phyloP scores from a whole-genome alignment of 257 asterid genomes.

The Capsicum baccatum region DNA sequence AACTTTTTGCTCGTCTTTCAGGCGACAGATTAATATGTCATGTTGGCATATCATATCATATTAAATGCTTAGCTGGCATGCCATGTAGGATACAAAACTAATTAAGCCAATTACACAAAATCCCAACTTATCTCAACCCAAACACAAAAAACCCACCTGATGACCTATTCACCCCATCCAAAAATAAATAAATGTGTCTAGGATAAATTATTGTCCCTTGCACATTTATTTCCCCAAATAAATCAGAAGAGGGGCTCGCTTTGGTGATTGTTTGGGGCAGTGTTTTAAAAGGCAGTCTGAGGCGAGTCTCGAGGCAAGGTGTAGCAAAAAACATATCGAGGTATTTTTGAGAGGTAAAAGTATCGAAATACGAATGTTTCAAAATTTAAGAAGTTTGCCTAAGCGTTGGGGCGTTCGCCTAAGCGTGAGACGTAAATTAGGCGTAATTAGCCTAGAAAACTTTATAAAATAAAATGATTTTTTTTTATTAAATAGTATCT shows the following conservation, averaged over 20 bases:
- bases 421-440: too few relatives aligned
- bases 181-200: background rate
- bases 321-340: too few relatives aligned
- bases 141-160: background rate
- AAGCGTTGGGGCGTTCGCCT: too few relatives aligned
- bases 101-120: background rate
- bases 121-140: background rate
- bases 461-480: too few relatives aligned
- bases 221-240: background rate
- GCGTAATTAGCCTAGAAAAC: too few relatives aligned
- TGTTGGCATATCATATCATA: background rate
- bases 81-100: background rate
- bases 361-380: too few relatives aligned
- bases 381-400: too few relatives aligned
- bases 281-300: too few relatives aligned
- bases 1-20: background rate
- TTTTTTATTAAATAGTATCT: too few relatives aligned
- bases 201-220: background rate
- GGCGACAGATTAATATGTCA: background rate
- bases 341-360: too few relatives aligned
- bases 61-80: slow-evolving; percentile 2
- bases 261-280: background rate
- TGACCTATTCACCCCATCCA: background rate
- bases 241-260: background rate
- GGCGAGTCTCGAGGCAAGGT: too few relatives aligned